Base-by-base conservation (phyloP, 352 stramenopile genomes). In the Vaucheria bursata region DNA sequence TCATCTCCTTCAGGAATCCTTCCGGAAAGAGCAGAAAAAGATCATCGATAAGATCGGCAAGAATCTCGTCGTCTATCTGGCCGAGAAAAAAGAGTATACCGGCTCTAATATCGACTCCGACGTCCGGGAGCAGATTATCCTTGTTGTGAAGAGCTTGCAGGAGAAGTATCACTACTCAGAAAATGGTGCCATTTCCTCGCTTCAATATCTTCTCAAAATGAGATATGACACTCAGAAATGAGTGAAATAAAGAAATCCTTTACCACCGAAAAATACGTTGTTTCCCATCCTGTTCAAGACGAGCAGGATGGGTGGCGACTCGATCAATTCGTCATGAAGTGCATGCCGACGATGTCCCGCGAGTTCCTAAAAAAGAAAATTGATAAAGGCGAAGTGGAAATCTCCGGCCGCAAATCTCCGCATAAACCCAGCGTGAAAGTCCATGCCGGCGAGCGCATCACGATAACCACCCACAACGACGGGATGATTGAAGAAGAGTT, bases 171-270 rank as follows among this genome's bases (percentile, higher is more conserved):
- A 59, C 25, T 59, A 59, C 25, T 59, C 45, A 18, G 45, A 59
- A 25, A 59, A 59, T 59, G 45, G 45, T 18, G 45, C 45, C 12
- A 59, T 59, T 25, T 18, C 45, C 25, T 59, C 45, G 45, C 45
- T 59, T 59, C 45, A 59, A 59, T 59, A 59, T 59, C 45, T 59
- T 18, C 45, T 59, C 25, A 59, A 59, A 59, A 59, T 59, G 45
- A 18, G 45, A 25, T 59, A 59, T 59, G 45, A 59, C 45, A 59
- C 45, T 59, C 45, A 59, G 45, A 59, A 25, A 59, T 59, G 45
- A 59, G 45, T 59, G 45, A 59, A 59, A 59, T 59, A 59, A 25
- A 59, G 25, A 59, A 59, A 59, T 59, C 45, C 45, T 59, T 59
- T 59, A 59, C 45, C 45, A 59, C 45, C 25, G 45, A 59, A 59